phyloP scores from a whole-genome alignment of 345 rosid species.

The Camelina hispida region DNA sequence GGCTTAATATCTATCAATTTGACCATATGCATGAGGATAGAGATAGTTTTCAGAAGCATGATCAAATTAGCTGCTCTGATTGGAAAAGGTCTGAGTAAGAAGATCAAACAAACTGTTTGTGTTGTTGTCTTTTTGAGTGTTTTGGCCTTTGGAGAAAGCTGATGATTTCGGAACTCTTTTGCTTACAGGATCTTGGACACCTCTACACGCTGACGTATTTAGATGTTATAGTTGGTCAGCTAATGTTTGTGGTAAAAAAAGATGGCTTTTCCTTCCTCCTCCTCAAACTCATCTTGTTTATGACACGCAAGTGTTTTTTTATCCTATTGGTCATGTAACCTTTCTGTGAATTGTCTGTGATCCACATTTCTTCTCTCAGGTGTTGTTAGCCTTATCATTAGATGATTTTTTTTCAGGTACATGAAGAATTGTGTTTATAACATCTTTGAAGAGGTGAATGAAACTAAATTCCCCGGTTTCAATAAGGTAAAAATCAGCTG shows the following conservation, averaged over 20 bases:
- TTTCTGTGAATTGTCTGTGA: neutral
- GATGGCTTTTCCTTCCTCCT: conserved; percentile 81
- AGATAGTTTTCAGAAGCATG: conserved; percentile 51
- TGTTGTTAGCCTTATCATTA: neutral
- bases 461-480: conserved; percentile 75
- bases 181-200: conserved; percentile 90
- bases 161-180: conserved; percentile 31
- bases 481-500: conserved; percentile 54
- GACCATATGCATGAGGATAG: conserved; percentile 68
- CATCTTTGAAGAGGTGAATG: conserved; percentile 66
- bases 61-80: conserved; percentile 85
- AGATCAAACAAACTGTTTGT: neutral
- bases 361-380: neutral
- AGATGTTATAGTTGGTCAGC: conserved; percentile 97
- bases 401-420: conserved; percentile 56
- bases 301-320: conserved; percentile 62
- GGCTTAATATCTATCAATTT: conserved; percentile 79
- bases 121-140: conserved; percentile 35
- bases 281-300: conserved; percentile 70
- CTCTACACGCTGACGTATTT: conserved; percentile 96
- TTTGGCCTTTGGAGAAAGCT: conserved; percentile 19
- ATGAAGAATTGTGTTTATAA: conserved; percentile 67
- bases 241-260: conserved; percentile 86
- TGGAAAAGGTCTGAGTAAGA: conserved; percentile 72
- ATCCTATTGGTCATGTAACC: neutral